Conservation (phyloP, 2,329 filamentous ascomycete genomes). For the Fusarium concolor region DNA sequence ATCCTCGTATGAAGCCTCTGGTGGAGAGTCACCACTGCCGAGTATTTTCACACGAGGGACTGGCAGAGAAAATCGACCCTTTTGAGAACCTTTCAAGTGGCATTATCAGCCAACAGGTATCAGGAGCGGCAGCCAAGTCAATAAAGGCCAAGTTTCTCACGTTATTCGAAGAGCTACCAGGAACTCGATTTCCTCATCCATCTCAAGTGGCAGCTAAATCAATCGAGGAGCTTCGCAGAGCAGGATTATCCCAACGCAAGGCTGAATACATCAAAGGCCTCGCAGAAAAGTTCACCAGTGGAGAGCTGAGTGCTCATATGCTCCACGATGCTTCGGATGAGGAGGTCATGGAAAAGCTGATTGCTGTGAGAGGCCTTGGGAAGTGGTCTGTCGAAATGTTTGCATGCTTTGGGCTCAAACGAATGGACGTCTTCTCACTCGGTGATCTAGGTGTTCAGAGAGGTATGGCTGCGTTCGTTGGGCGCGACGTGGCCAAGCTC, state of each 20-base stretch:
- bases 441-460: conserved; percentile 95
- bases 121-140: conserved; percentile 86
- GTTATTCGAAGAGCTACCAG: conserved; percentile 67
- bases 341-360: conserved; percentile 83
- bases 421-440: conserved; percentile 91
- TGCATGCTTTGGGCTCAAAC: conserved; percentile 92
- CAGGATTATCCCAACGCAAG: conserved; percentile 92
- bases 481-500: conserved; percentile 84
- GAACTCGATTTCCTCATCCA: conserved; percentile 76
- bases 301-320: conserved; percentile 80
- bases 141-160: conserved; percentile 88
- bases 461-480: conserved; percentile 90
- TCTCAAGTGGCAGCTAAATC: conserved; percentile 73
- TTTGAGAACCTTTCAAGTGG: conserved; percentile 85
- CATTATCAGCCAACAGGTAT: conserved; percentile 97
- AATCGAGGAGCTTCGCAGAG: conserved; percentile 78
- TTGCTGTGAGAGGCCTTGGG: conserved; percentile 87
- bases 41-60: conserved; percentile 82
- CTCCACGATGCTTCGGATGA: conserved; percentile 85
- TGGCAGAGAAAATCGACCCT: conserved; percentile 89
- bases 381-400: conserved; percentile 98
- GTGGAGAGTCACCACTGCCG: conserved; percentile 81
- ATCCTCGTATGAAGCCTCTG: conserved; percentile 76
- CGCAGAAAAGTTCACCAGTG: conserved; percentile 80
- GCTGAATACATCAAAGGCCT: conserved; percentile 93